Evolutionary conservation across 768 basidiomycete genomes (phyloP), one percentile per base, ranked within the genome.

Genomic region (Suillus clintonianus): DNA sequence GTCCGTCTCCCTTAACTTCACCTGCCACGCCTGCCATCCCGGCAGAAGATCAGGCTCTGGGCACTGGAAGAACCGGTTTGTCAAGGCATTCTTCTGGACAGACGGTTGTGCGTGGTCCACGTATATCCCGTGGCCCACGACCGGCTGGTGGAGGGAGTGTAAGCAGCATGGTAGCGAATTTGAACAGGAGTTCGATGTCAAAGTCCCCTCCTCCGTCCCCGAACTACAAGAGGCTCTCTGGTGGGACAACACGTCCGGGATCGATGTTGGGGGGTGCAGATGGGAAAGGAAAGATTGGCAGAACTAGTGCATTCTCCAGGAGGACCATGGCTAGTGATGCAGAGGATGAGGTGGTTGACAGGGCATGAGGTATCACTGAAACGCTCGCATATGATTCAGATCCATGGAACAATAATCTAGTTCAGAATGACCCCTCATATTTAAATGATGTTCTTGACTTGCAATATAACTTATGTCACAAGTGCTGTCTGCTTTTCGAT

Each of bases 291-390:
- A 71, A 67, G 27, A 9, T 54, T 9, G 74, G 67, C 53, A 85
- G 80, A 65, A 79, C 83, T 42, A 79, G 82, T 42, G 81, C 83
- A 36, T 81, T 88, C 61, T 88, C 90, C 60, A 84, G 90, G 71
- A 83, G 90, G 74, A 92, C 91, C 56, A 89, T 90, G 88, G 90
- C 89, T 47, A 91, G 89, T 71, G 91, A 93, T 70, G 91, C 91
- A 41, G 92, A 94, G 72, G 92, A 92, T 65, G 85, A 89, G 67
- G 78, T 90, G 62, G 80, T 89, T 62, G 76, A 76, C 5, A 76
- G 76, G 64, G 70, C 55, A 63, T 19, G 43, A 61, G 9, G 6
- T 14, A 62, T 32, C 30, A 19, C 27, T 24, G 19, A 24, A 58
- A 47, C 34, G 53, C 27, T 51, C 4, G 24, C 51, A 58, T 60